Evolutionary conservation across 495 filamentous ascomycete genomes (phyloP), one percentile per base, ranked within the genome.

Genomic region (Penicillium alfredii): DNA sequence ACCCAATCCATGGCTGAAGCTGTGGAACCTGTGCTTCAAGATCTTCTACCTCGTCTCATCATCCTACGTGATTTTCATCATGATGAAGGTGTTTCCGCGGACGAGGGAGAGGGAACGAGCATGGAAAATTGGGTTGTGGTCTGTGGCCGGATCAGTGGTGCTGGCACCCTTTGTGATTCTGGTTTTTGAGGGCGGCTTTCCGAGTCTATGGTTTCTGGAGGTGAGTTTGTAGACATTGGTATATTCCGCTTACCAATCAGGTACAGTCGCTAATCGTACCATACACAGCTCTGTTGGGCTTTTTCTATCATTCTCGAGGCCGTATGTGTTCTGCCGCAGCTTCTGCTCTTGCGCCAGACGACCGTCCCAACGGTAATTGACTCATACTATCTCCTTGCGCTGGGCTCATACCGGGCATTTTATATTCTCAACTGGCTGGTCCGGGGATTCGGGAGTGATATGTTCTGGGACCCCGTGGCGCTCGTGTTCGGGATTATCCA

Each of bases 331-430:
- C 74, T 97, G 10, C 93, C 93, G 0, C 92, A 98, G 51, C 78
- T 97, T 0, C 72, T 95, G 8, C 77, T 97, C 15, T 78, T 97
- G 15, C 84, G 92, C 29, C 88, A 97, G 55, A 97, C 92, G 13
- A 87, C 80, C 20, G 88, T 96, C 3, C 93, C 92, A 2, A 97
- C 93, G 8, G 92, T 94, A 23, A 89, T 98, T 62, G 86, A 94
- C 52, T 92, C 86, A 6, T 94, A 84, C 64, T 98, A 98, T 60
- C 81, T 97, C 28, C 64, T 90, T 18, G 78, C 86, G 4, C 73
- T 97, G 1, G 93, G 93, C 19, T 80, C 82, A 8, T 98, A 97
- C 69, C 84, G 92, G 35, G 83, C 68, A 23, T 73, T 97, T 34
- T 96, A 97, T 66, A 81, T 95, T 41, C 61, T 94, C 29, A 96